Evolutionary conservation across 495 filamentous ascomycete genomes (phyloP).

Genomic region (Aspergillus carlsbadensis): DNA sequence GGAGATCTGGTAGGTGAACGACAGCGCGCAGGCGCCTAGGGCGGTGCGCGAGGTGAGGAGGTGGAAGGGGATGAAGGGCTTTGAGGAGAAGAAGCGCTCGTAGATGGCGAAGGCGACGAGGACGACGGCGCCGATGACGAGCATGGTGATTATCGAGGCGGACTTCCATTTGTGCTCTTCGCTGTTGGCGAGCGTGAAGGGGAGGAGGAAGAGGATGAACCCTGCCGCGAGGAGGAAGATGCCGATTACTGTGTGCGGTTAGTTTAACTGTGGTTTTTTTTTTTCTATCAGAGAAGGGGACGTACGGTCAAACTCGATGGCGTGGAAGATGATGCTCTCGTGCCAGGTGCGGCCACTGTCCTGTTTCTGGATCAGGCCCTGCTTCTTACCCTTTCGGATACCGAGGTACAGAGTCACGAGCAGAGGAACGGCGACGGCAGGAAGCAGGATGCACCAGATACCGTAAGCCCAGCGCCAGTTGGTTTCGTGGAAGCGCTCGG

Average conservation of each 20-base stretch:
- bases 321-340: too few relatives aligned
- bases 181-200: constrained; percentile 52
- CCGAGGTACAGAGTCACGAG: too few relatives aligned
- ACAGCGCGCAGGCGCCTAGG: constrained; percentile 55
- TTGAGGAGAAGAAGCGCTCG: constrained; percentile 52
- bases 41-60: constrained; percentile 62
- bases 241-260: constrained; percentile 37
- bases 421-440: too few relatives aligned
- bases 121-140: constrained; percentile 53
- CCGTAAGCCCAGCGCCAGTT: constrained; percentile 33
- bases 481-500: constrained; percentile 45
- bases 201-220: constrained; percentile 58
- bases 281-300: too few relatives aligned
- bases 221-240: constrained; percentile 55
- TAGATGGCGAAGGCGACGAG: constrained; percentile 54
- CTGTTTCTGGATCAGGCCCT: too few relatives aligned
- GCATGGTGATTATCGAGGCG: constrained; percentile 49
- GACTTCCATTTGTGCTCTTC: constrained; percentile 45
- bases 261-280: too few relatives aligned
- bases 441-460: too few relatives aligned
- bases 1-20: constrained; percentile 55
- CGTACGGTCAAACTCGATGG: too few relatives aligned
- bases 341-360: too few relatives aligned
- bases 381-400: too few relatives aligned
- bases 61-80: constrained; percentile 55